Percentiles rank a stretch among this genome's conserved stretches.
phyloP scores from a whole-genome alignment of 257 asterid species.

The Anisodus tanguticus region DNA sequence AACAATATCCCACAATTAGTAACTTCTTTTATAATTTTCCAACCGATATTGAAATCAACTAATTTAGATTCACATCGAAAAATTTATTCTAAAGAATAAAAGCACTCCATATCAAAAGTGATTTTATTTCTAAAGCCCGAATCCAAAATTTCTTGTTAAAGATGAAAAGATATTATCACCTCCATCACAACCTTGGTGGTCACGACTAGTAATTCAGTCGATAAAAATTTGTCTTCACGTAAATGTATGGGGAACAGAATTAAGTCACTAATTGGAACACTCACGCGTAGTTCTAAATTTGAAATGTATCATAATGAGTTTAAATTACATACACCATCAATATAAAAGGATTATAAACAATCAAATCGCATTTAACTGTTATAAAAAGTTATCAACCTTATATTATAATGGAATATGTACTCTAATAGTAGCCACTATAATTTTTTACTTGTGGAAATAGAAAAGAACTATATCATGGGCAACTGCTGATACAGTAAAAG shows the following conservation, averaged over 20 bases:
- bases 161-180: not conserved
- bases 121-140: accelerated
- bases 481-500: not conserved
- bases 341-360: not conserved
- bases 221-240: not conserved
- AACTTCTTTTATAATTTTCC: not conserved
- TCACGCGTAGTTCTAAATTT: not conserved
- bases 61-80: not conserved
- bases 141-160: accelerated
- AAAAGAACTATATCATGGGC: conserved; percentile 5
- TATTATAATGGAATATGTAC: not conserved
- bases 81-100: not conserved
- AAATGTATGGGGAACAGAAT: not conserved
- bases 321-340: not conserved
- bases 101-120: not conserved
- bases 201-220: not conserved
- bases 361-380: too few species aligned
- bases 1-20: not conserved
- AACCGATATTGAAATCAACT: not conserved
- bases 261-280: not conserved
- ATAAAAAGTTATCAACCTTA: not conserved
- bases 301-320: not conserved
- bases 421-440: not conserved
- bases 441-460: not conserved
- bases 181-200: not conserved